Base-by-base conservation (phyloP, 108 stramenopile genomes). In the Cyclotella cryptica region DNA sequence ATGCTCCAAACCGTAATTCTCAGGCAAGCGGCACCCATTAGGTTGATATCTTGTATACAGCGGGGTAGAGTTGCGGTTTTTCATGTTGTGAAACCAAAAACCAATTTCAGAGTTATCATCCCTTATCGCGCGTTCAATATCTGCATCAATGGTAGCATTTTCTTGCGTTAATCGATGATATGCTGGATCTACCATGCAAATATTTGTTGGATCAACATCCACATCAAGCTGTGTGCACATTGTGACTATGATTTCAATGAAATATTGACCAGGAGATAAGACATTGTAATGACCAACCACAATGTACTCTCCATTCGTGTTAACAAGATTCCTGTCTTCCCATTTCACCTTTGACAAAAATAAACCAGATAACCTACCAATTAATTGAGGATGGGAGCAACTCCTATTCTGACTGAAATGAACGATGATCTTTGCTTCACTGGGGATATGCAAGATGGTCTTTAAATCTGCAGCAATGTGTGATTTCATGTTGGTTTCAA, bases 131-230 rank as follows among this genome's bases (percentile, higher is more conserved):
- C 6, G 10, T 59, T 7, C 18, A 59, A 7, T 9, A 29, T 27
- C 27, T 27, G 58, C 27, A 6, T 9, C 27, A 59, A 59, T 59
- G 9, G 58, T 59, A 9, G 58, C 58, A 27, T 27, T 29, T 26
- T 59, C 58, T 15, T 59, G 58, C 28, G 58, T 59, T 59, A 59
- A 11, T 59, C 58, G 24, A 29, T 59, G 58, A 17, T 59, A 7
- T 29, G n/a, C n/a, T n/a, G n/a, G n/a, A n/a, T n/a, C n/a, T n/a
- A n/a, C n/a, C n/a, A n/a, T n/a, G n/a, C n/a, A n/a, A n/a, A n/a
- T n/a, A n/a, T n/a, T n/a, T n/a, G n/a, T n/a, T n/a, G n/a, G n/a
- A n/a, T n/a, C n/a, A n/a, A n/a, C n/a, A n/a, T n/a, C n/a, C n/a
- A n/a, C n/a, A n/a, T n/a, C n/a, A n/a, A n/a, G n/a, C n/a, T n/a